Evolutionary conservation across 768 basidiomycete genomes (phyloP).

Genomic region (Tricholoma sp.): DNA sequence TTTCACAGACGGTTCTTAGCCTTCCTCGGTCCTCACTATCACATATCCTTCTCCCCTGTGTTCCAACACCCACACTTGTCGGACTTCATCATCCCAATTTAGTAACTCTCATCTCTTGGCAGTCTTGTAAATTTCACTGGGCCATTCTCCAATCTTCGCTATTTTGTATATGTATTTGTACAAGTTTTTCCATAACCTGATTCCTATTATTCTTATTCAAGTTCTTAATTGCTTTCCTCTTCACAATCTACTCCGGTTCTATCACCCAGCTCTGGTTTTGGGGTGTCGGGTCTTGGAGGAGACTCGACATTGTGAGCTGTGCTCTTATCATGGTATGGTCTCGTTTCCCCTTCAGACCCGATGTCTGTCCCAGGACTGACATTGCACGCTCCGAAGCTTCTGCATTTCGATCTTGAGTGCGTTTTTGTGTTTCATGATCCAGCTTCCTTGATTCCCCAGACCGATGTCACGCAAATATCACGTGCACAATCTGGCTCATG

Average conservation of each 20-base stretch:
- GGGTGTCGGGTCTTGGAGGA: slow-evolving; percentile 2
- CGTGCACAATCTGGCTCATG: slow-evolving; percentile 1
- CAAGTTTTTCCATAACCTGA: too few relatives aligned
- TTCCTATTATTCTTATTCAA: too few relatives aligned
- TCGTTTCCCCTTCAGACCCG: slow-evolving; percentile 3
- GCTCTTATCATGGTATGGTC: slow-evolving; percentile 2
- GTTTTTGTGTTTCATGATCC: background rate
- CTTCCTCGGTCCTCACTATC: too few relatives aligned
- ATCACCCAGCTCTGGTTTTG: background rate
- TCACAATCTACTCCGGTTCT: background rate
- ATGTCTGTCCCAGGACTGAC: background rate
- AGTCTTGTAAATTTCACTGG: too few relatives aligned
- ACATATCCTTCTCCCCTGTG: too few relatives aligned
- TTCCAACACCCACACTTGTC: too few relatives aligned
- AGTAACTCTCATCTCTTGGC: too few relatives aligned
- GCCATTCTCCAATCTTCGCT: too few relatives aligned
- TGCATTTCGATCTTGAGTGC: slow-evolving; percentile 1
- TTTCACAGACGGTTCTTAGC: too few relatives aligned
- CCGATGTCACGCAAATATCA: slow-evolving; percentile 2
- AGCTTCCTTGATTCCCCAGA: slow-evolving; percentile 3
- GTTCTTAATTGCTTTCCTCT: background rate
- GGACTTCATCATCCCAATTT: too few relatives aligned
- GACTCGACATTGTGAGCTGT: background rate
- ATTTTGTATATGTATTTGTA: too few relatives aligned
- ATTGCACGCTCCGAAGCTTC: slow-evolving; percentile 3